phyloP scores from a whole-genome alignment of 2,329 filamentous ascomycete genomes.

The Aspergillus quadricinctus region DNA sequence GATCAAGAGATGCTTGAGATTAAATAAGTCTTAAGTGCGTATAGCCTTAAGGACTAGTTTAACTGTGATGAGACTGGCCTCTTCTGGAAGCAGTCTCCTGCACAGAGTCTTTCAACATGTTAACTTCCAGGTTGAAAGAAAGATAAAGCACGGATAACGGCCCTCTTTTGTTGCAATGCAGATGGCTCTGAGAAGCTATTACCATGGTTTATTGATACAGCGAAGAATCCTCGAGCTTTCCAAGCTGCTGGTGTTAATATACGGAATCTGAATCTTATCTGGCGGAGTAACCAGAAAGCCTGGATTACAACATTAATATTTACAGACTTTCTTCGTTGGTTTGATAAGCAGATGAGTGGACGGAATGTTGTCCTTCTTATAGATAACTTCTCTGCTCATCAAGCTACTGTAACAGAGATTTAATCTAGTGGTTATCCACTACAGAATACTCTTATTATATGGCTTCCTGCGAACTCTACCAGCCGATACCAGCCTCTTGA shows the following conservation, averaged over 20 bases:
- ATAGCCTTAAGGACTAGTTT: no score
- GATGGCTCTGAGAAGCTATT: no score
- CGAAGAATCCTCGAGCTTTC: neutral
- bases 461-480: slow-evolving; percentile 5
- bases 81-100: no score
- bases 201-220: slow-evolving; percentile 1
- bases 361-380: slow-evolving; percentile 10
- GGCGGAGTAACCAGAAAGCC: neutral
- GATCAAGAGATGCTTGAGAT: no score
- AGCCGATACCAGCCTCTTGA: slow-evolving; percentile 6
- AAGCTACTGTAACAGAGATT: slow-evolving; percentile 1
- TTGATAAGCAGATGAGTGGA: slow-evolving; percentile 7
- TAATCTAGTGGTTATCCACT: neutral
- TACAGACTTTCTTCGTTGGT: slow-evolving; percentile 5
- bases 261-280: neutral
- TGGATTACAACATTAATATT: neutral
- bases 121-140: no score
- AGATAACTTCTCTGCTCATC: slow-evolving; percentile 11
- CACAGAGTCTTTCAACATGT: no score
- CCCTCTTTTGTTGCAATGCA: no score
- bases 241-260: neutral
- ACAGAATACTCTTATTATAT: slow-evolving; percentile 8
- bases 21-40: no score
- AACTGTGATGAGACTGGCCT: no score
- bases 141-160: no score